Conservation (phyloP, 495 filamentous ascomycete genomes). For the Neurospora intermedia region DNA sequence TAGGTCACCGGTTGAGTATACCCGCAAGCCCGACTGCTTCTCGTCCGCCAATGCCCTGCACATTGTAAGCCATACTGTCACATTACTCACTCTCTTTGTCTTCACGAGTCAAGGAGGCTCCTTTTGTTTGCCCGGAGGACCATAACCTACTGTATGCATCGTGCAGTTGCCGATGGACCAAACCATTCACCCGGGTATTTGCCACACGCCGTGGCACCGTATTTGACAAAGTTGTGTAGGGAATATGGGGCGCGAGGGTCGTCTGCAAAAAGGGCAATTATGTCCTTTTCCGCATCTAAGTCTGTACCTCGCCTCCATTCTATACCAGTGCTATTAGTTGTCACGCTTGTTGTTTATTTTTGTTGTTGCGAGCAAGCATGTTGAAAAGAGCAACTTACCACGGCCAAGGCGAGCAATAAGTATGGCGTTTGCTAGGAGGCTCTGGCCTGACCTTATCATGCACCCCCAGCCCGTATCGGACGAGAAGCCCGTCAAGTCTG, state of each 20-base stretch:
- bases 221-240: slow-evolving; percentile 85
- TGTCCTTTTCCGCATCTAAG: slow-evolving; percentile 50
- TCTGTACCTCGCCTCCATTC: slow-evolving; percentile 67
- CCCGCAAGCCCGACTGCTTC: slow-evolving; percentile 49
- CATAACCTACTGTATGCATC: slow-evolving; percentile 75
- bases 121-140: background rate
- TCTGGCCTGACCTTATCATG: slow-evolving; percentile 97
- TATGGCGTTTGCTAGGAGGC: slow-evolving; percentile 79
- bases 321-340: slow-evolving; percentile 23
- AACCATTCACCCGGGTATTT: slow-evolving; percentile 99
- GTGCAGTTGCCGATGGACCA: slow-evolving; percentile 93
- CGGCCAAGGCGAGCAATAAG: slow-evolving; percentile 62
- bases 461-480: slow-evolving; percentile 97
- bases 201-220: slow-evolving; percentile 79
- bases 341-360: slow-evolving; percentile 6
- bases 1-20: slow-evolving; percentile 84
- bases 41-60: slow-evolving; percentile 59
- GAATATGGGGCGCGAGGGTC: slow-evolving; percentile 80
- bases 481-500: slow-evolving; percentile 73
- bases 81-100: background rate
- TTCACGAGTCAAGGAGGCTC: background rate
- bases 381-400: slow-evolving; percentile 41
- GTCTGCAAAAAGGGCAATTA: slow-evolving; percentile 85
- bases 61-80: slow-evolving; percentile 15
- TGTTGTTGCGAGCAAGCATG: background rate